Conservation (phyloP, 2,329 filamentous ascomycete species). For the Diaporthe vaccinii region DNA sequence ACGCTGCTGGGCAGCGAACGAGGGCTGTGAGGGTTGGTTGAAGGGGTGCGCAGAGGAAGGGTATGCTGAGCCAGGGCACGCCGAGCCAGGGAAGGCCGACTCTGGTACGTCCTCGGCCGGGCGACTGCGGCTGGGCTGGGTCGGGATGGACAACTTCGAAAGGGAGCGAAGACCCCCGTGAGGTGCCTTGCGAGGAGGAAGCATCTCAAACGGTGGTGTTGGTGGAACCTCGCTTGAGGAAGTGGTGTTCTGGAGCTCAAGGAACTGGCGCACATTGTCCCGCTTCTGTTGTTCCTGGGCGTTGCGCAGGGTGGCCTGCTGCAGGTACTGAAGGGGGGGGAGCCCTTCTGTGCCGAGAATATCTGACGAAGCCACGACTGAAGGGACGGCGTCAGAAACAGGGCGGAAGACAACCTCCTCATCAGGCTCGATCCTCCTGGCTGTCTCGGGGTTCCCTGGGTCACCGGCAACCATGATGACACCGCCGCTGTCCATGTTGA, state of each 20-base stretch:
- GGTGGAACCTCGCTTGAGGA: slow-evolving; percentile 71
- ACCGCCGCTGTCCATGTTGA: slow-evolving; percentile 70
- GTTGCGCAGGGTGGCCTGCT: slow-evolving; percentile 79
- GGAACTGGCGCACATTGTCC: slow-evolving; percentile 92
- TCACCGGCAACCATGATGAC: slow-evolving; percentile 84
- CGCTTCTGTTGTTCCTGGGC: slow-evolving; percentile 84
- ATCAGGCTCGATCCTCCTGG: slow-evolving; percentile 66
- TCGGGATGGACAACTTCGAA: slow-evolving; percentile 74
- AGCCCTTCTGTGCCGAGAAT: slow-evolving; percentile 79
- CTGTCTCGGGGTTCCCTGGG: slow-evolving; percentile 81
- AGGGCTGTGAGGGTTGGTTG: slow-evolving; percentile 35
- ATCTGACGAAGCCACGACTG: slow-evolving; percentile 92
- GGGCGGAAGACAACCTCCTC: slow-evolving; percentile 71
- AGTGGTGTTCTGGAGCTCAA: slow-evolving; percentile 80
- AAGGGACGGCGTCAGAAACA: slow-evolving; percentile 81
- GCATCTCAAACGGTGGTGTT: slow-evolving; percentile 78
- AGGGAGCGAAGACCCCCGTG: slow-evolving; percentile 70
- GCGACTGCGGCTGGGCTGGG: slow-evolving; percentile 46
- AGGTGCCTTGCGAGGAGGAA: slow-evolving; percentile 60
- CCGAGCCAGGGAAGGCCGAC: slow-evolving; percentile 49
- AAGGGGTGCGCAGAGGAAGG: slow-evolving; percentile 39
- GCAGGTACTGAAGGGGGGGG: slow-evolving; percentile 77
- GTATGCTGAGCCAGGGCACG: slow-evolving; percentile 44
- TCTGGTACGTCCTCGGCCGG: slow-evolving; percentile 44
- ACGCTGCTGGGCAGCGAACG: slow-evolving; percentile 37